phyloP scores from a whole-genome alignment of 441 rosid species.

The Erysimum pusillum region DNA sequence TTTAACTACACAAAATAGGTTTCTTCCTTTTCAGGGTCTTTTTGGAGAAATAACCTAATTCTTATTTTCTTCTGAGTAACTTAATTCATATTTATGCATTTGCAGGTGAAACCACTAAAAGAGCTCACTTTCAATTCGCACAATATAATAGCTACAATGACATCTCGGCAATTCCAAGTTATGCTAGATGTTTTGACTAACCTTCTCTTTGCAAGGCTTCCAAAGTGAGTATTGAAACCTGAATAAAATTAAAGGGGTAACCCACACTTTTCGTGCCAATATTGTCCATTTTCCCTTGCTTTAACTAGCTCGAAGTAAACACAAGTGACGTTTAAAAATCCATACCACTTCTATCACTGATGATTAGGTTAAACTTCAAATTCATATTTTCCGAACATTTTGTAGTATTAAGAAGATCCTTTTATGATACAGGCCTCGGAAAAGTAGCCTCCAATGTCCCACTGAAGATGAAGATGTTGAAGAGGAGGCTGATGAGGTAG shows the following conservation, averaged over 20 bases:
- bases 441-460: constrained; percentile 88
- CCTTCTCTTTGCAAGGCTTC: constrained; percentile 97
- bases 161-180: constrained; percentile 98
- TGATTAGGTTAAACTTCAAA: constrained; percentile 22
- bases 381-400: constrained; percentile 10
- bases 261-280: constrained; percentile 20
- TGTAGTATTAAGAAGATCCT: constrained; percentile 15
- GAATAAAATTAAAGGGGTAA: constrained; percentile 21
- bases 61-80: background rate
- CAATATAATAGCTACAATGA: constrained; percentile 95
- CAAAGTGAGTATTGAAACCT: constrained; percentile 77
- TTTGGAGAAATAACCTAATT: constrained; percentile 18
- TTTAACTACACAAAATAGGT: background rate
- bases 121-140: constrained; percentile 92
- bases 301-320: constrained; percentile 21
- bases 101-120: constrained; percentile 97
- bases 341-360: constrained; percentile 30
- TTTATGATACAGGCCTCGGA: constrained; percentile 81
- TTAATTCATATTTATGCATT: constrained; percentile 23
- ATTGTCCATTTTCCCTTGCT: constrained; percentile 21
- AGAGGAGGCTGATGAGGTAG: constrained; percentile 98
- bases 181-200: constrained; percentile 97
- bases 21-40: constrained; percentile 18
- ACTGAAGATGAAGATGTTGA: constrained; percentile 97
- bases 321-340: background rate